Evolutionary conservation across 2,329 filamentous ascomycete species (phyloP).

Genomic region (Diaporthe sp.): DNA sequence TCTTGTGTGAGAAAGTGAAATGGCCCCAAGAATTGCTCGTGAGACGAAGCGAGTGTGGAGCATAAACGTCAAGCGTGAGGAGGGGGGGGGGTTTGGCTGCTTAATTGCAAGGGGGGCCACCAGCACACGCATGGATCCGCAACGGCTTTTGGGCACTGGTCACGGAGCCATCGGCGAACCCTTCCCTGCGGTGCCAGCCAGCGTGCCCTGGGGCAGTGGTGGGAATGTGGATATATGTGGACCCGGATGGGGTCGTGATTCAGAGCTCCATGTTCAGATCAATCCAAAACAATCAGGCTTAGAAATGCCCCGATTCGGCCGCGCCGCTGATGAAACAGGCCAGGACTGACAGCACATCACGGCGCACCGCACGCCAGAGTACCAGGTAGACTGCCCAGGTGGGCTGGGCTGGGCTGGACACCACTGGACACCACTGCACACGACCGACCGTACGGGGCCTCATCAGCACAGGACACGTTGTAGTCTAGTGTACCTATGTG

Average conservation of each 20-base stretch:
- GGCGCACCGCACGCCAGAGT: conserved; percentile 1
- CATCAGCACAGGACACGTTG: conserved; percentile 25
- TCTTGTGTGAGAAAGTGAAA: conserved; percentile 26
- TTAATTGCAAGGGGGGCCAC: conserved; percentile 28
- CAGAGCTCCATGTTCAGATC: conserved; percentile 34
- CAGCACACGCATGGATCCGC: conserved; percentile 26
- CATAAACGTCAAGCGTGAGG: conserved; percentile 37
- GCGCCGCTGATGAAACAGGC: conserved; percentile 32
- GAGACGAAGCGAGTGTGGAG: conserved; percentile 40
- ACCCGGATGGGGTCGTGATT: conserved; percentile 30
- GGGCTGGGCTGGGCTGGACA: neutral
- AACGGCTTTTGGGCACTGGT: conserved; percentile 16
- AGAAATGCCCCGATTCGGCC: conserved; percentile 29
- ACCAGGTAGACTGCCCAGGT: neutral
- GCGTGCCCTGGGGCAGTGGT: conserved; percentile 12
- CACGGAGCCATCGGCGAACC: conserved; percentile 25
- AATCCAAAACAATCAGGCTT: conserved; percentile 33
- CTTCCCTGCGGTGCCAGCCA: neutral
- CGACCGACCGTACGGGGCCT: neutral
- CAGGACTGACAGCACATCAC: conserved; percentile 7
- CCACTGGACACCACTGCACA: neutral
- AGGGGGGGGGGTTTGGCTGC: neutral
- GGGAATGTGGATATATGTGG: conserved; percentile 1
- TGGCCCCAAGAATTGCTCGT: conserved; percentile 37
- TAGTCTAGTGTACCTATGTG: neutral